Evolutionary conservation across 179 eudicot species (phyloP).

Genomic region (Beta macrorhiza): DNA sequence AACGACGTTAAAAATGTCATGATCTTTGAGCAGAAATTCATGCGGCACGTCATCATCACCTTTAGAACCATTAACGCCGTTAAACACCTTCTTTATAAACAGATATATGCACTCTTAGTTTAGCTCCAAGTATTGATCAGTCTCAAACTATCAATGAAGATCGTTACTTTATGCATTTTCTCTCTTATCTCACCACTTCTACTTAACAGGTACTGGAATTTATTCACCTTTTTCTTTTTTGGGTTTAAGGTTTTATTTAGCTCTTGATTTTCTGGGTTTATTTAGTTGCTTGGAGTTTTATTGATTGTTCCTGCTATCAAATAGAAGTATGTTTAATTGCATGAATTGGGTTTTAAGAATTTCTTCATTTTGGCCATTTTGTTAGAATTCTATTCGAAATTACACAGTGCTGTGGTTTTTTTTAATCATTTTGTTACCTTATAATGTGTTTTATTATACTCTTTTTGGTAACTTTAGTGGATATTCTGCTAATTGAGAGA

Average conservation of each 20-base stretch:
- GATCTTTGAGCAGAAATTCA: background rate
- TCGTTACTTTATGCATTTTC: background rate
- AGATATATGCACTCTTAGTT: background rate
- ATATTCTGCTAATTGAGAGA: background rate
- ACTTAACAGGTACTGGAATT: conserved; percentile 21
- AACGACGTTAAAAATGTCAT: background rate
- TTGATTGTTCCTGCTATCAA: background rate
- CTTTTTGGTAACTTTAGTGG: background rate
- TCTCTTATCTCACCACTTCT: conserved; percentile 27
- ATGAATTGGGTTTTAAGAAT: too few species aligned
- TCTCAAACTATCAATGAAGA: conserved; percentile 21
- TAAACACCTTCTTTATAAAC: background rate
- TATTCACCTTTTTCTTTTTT: background rate
- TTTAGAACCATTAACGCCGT: background rate
- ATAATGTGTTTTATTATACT: background rate
- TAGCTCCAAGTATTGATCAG: background rate
- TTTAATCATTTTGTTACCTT: background rate
- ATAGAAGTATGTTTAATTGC: too few species aligned
- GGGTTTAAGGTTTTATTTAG: background rate
- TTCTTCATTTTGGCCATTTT: too few species aligned
- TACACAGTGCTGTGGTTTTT: background rate
- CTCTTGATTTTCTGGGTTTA: background rate
- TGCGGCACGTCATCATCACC: background rate
- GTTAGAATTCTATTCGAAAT: too few species aligned
- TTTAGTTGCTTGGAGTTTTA: background rate